Percentiles rank a stretch among this genome's conserved stretches.
phyloP scores from a whole-genome alignment of 495 filamentous ascomycete species.

The Daldinia concentrica region DNA sequence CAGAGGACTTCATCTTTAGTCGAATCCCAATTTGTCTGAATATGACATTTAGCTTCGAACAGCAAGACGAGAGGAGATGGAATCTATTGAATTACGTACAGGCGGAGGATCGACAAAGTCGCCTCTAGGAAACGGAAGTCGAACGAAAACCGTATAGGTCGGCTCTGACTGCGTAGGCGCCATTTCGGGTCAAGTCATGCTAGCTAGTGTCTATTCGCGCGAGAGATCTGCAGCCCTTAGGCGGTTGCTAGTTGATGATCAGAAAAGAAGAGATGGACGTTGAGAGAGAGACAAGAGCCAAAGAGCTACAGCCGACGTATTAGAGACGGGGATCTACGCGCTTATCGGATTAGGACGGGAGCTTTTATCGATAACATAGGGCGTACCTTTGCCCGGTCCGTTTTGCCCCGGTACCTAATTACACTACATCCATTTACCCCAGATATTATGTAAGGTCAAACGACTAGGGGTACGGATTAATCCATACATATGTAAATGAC shows the following conservation, averaged over 20 bases:
- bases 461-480: too few species aligned
- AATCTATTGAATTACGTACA: constrained; percentile 59
- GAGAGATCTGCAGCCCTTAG: constrained; percentile 13
- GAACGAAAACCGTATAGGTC: constrained; percentile 79
- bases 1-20: constrained; percentile 88
- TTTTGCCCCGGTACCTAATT: constrained; percentile 18
- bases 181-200: constrained; percentile 41
- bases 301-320: background rate
- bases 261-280: constrained; percentile 9
- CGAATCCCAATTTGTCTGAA: constrained; percentile 67
- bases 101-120: constrained; percentile 90
- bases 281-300: background rate
- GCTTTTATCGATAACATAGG: constrained; percentile 42
- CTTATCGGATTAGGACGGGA: constrained; percentile 16
- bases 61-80: background rate
- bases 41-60: constrained; percentile 12
- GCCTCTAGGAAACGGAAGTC: constrained; percentile 85
- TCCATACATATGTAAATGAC: background rate
- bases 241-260: constrained; percentile 28
- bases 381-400: constrained; percentile 23
- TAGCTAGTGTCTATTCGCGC: constrained; percentile 25
- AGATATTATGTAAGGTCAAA: background rate
- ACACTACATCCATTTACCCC: background rate
- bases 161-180: constrained; percentile 49
- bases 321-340: constrained; percentile 1